These are phyloP conservation scores for Zizania latifolia DNA, from an alignment of 176 grass and related monocot species.

Conservation along the genomic window DNA sequence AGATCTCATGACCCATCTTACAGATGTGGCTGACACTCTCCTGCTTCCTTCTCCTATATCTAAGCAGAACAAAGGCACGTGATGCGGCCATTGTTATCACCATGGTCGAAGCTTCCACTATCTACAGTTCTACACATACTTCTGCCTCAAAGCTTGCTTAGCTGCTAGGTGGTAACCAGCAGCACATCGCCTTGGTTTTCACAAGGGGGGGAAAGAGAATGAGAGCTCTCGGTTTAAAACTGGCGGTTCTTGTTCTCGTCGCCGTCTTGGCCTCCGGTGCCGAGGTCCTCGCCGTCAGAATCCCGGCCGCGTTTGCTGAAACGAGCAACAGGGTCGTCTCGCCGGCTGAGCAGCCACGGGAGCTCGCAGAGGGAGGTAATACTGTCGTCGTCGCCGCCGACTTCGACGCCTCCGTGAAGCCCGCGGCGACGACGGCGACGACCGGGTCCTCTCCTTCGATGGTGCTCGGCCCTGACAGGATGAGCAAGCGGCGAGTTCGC, in stretches of 20 bases:
- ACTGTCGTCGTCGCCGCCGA: no score
- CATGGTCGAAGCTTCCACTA: background rate
- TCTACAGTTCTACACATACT: background rate
- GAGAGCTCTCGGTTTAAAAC: background rate
- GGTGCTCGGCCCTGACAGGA: slow-evolving; percentile 51
- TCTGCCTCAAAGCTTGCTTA: background rate
- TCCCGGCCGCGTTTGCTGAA: background rate
- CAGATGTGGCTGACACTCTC: background rate
- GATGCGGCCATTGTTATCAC: background rate
- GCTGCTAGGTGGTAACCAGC: background rate
- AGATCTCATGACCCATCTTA: slow-evolving; percentile 22
- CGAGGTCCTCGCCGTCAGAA: slow-evolving; percentile 21
- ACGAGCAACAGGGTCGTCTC: background rate
- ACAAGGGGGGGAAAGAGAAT: slow-evolving; percentile 1
- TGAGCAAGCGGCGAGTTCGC: slow-evolving; percentile 62
- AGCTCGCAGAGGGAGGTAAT: background rate
- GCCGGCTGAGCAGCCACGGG: background rate
- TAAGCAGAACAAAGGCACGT: slow-evolving; percentile 11
- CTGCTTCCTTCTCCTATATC: slow-evolving; percentile 13
- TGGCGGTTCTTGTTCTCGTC: background rate
- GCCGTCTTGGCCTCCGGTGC: background rate
- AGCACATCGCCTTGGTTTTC: background rate
- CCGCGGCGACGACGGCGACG: background rate
- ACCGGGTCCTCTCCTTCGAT: slow-evolving; percentile 27
- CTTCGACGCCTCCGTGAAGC: slow-evolving; percentile 28